Percentiles rank a stretch among this genome's conserved stretches.
Evolutionary conservation across 2,329 filamentous ascomycete species (phyloP).

Genomic region (Microcyclosporella mali): DNA sequence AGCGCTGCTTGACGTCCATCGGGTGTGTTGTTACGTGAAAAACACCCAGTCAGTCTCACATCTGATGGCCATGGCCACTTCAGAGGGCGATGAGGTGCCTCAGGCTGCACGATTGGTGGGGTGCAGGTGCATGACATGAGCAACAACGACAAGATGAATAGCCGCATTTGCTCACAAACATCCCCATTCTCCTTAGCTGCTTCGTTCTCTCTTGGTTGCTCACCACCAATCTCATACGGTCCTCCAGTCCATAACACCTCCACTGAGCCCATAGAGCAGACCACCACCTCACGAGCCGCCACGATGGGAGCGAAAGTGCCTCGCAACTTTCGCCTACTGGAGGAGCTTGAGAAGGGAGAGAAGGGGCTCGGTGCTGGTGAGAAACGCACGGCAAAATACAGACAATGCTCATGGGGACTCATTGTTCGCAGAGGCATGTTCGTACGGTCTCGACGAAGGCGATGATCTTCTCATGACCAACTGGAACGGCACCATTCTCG

Average conservation of each 20-base stretch:
- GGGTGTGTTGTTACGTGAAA: background rate
- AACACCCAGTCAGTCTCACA: too few species aligned
- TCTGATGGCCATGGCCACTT: too few species aligned
- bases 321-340: slow-evolving; percentile 90
- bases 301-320: slow-evolving; percentile 70
- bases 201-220: background rate
- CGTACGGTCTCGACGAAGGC: slow-evolving; percentile 87
- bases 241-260: background rate
- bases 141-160: background rate
- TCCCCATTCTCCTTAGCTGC: too few species aligned
- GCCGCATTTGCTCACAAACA: background rate
- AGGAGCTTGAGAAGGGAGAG: slow-evolving; percentile 98
- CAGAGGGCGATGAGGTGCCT: too few species aligned
- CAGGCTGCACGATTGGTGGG: too few species aligned
- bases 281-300: slow-evolving; percentile 32
- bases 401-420: background rate
- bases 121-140: too few species aligned
- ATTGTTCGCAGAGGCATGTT: slow-evolving; percentile 71
- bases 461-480: slow-evolving; percentile 96
- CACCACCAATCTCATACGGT: background rate
- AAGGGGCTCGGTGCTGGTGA: slow-evolving; percentile 88
- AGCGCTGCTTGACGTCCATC: slow-evolving; percentile 15
- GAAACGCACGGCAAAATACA: slow-evolving; percentile 5
- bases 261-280: background rate
- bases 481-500: slow-evolving; percentile 97